Percentiles rank a stretch among this genome's conserved stretches.
Evolutionary conservation across 2,329 filamentous ascomycete genomes (phyloP).

Genomic region (Cercospora brassicicola): DNA sequence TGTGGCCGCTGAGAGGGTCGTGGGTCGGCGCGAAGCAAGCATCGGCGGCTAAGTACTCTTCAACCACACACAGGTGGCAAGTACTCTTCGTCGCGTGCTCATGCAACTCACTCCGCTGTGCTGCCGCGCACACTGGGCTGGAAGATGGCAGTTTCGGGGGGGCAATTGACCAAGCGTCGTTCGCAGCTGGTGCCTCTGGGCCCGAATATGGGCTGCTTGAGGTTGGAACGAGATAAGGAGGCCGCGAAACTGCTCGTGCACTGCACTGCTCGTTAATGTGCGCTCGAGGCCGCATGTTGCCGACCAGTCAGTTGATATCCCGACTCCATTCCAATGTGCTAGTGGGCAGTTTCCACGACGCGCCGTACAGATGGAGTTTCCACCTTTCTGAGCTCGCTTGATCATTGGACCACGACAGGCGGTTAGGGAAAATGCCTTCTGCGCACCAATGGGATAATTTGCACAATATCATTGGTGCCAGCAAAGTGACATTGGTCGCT

Average conservation of each 20-base stretch:
- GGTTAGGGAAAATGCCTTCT: not conserved
- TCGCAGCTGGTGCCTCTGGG: not conserved
- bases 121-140: not conserved
- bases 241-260: not conserved
- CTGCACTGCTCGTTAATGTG: not conserved
- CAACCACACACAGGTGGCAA: not conserved
- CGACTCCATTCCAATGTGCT: not conserved
- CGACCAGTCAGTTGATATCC: not conserved
- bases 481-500: not conserved
- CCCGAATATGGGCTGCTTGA: not conserved
- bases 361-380: not conserved
- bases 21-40: conserved; percentile 25
- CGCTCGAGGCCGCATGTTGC: not conserved
- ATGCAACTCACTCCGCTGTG: not conserved
- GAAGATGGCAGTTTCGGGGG: not conserved
- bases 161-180: not conserved
- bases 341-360: not conserved
- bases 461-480: not conserved
- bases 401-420: conserved; percentile 7
- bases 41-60: conserved; percentile 25
- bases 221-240: not conserved
- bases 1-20: conserved; percentile 11
- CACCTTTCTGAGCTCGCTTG: not conserved
- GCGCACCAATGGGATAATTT: conserved; percentile 2
- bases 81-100: not conserved